phyloP scores from a whole-genome alignment of 257 asterid genomes.

The Solanum medicagineum region DNA sequence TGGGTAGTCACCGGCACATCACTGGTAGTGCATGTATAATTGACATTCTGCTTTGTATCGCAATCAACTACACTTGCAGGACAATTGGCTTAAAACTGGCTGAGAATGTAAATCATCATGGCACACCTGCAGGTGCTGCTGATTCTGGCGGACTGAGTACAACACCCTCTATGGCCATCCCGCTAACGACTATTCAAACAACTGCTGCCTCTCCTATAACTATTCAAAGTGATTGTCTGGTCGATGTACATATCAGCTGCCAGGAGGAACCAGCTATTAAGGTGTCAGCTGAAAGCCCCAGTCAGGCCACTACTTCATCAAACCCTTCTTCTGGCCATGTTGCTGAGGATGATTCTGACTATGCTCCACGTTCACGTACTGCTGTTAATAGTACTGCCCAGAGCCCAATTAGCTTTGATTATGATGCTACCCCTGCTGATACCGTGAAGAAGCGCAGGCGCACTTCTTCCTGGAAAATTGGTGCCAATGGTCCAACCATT shows the following conservation, averaged over 20 bases:
- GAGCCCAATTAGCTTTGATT: constrained; percentile 24
- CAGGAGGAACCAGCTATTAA: constrained; percentile 19
- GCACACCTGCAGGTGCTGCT: constrained; percentile 22
- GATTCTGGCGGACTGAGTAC: constrained; percentile 8
- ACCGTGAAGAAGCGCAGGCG: constrained; percentile 92
- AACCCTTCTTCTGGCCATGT: constrained; percentile 35
- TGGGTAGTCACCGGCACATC: neutral
- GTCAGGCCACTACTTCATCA: constrained; percentile 29
- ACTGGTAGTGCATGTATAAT: neutral
- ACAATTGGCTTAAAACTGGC: constrained; percentile 41
- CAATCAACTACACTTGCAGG: constrained; percentile 34
- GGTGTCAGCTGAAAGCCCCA: constrained; percentile 34
- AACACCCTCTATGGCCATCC: neutral
- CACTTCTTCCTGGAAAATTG: constrained; percentile 49
- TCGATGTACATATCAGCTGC: constrained; percentile 14
- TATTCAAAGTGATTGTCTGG: neutral
- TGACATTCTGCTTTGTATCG: constrained; percentile 3
- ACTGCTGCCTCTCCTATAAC: constrained; percentile 5
- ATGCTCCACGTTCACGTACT: constrained; percentile 31
- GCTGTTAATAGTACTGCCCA: constrained; percentile 22
- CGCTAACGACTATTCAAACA: neutral
- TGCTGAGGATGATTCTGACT: constrained; percentile 48
- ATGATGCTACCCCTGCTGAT: constrained; percentile 66
- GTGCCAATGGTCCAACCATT: constrained; percentile 40
- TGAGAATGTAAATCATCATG: constrained; percentile 42